Evolutionary conservation across 257 asterid species (phyloP), one percentile per base, ranked within the genome.

Genomic region (Nicotiana noctiflora): DNA sequence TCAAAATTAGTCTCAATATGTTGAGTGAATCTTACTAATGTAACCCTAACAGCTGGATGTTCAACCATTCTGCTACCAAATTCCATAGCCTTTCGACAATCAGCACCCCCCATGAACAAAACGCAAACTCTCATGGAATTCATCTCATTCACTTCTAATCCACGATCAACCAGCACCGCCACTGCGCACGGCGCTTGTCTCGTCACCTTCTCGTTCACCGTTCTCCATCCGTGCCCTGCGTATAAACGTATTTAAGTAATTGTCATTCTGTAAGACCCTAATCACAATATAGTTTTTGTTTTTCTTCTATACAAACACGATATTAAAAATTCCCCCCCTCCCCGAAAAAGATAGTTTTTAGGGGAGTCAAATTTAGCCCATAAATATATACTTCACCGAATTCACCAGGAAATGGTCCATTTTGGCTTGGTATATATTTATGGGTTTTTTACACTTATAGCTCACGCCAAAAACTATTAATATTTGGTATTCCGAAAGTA

Each of bases 91-190:
- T 84, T 89, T 23, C 89, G 51, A 55, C 86, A 90, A 64, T 92
- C 91, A 2, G 90, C 74, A 17, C 95, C 97, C 7, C 95, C 97
- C 2, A 87, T 82, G 76, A 87, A 88, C 2, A 92, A 2, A 25
- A 89, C 63, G 67, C 93, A 90, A 1, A 89, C 83, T 34, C 83
- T 89, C 79, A 87, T 53, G 4, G 67, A 17, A 8, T 13, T 31
- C 44, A 34, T 34, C 44, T 1, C 44, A 9, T 6, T 8, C 25
- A 52, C 23, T 25, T 70, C 79, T 37, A 82, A 52, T 21, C 88
- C 88, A 25, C 91, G 83, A 80, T 88, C 89, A 23, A 88, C 79
- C 13, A 86, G 82, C 75, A 88, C 63, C 6, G 77, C 89, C 1
- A 86, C 84, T 2, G 88, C 52, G 80, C 88, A 87, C 1, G 75